Conservation (phyloP, 2,329 filamentous ascomycete species). For the Didymella segeticola region DNA sequence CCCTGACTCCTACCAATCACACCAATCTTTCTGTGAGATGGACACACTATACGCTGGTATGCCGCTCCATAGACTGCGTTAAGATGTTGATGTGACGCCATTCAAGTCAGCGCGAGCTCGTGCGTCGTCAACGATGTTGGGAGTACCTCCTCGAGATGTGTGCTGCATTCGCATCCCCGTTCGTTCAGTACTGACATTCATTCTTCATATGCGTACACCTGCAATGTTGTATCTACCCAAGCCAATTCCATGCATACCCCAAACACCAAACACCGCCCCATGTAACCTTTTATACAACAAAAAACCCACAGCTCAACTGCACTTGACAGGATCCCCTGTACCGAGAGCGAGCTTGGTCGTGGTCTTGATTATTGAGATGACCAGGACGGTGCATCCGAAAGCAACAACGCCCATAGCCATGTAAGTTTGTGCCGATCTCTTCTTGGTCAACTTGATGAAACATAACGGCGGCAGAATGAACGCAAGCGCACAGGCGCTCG, state of each 20-base stretch:
- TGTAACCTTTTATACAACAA: constrained; percentile 7
- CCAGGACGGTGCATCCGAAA: constrained; percentile 83
- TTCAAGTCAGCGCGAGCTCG: no score
- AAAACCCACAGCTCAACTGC: constrained; percentile 22
- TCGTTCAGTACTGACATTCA: background rate
- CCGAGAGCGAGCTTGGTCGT: constrained; percentile 37
- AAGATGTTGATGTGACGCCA: no score
- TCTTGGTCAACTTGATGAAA: constrained; percentile 90
- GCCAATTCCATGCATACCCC: background rate
- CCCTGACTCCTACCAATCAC: no score
- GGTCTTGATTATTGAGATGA: constrained; percentile 58
- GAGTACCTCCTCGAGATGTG: no score
- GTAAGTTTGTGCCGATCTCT: constrained; percentile 74
- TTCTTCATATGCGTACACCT: background rate
- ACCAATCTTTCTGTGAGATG: no score
- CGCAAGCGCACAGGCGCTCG: constrained; percentile 89
- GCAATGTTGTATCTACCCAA: background rate
- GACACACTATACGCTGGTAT: no score
- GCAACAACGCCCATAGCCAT: constrained; percentile 73
- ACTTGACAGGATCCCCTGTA: constrained; percentile 30
- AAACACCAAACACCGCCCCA: constrained; percentile 10
- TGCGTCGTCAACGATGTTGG: no score
- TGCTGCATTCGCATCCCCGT: no score
- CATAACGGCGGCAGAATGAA: constrained; percentile 95
- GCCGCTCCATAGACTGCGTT: no score